Evolutionary conservation across 2,329 filamentous ascomycete genomes (phyloP).

Genomic region (Fusarium stilboides): DNA sequence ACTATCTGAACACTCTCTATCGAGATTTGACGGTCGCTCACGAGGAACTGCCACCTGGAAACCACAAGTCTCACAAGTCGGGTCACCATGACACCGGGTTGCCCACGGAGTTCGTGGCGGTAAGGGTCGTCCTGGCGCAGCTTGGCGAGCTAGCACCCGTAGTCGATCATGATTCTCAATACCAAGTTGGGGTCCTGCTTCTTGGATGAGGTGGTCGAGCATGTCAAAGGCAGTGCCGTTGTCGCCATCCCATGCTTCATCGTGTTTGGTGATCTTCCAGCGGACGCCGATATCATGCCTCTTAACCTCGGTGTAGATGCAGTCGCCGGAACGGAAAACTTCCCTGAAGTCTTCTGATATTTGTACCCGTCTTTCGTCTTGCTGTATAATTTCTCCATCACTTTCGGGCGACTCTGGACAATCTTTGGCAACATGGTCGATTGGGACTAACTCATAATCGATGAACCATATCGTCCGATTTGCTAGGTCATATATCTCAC

Average conservation of each 20-base stretch:
- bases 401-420: accelerated
- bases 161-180: neutral
- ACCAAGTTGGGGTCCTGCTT: neutral
- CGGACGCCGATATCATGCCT: slow-evolving; percentile 5
- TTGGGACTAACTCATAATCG: slow-evolving; percentile 4
- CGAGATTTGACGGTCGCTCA: neutral
- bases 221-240: slow-evolving; percentile 6
- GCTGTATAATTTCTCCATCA: too few species aligned
- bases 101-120: neutral
- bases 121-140: neutral
- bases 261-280: neutral
- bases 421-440: neutral
- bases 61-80: slow-evolving; percentile 2
- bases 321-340: slow-evolving; percentile 15
- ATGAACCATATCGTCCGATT: slow-evolving; percentile 27
- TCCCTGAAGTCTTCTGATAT: accelerated
- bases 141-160: slow-evolving; percentile 4
- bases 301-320: slow-evolving; percentile 16
- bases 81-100: neutral
- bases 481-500: neutral
- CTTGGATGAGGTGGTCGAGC: neutral
- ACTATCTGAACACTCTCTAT: neutral
- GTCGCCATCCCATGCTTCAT: neutral
- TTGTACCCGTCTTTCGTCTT: neutral
- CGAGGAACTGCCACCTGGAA: neutral